Evolutionary conservation across 306 rosid genomes (phyloP), one percentile per base, ranked within the genome.

Genomic region (Astragalus glycyphyllos): DNA sequence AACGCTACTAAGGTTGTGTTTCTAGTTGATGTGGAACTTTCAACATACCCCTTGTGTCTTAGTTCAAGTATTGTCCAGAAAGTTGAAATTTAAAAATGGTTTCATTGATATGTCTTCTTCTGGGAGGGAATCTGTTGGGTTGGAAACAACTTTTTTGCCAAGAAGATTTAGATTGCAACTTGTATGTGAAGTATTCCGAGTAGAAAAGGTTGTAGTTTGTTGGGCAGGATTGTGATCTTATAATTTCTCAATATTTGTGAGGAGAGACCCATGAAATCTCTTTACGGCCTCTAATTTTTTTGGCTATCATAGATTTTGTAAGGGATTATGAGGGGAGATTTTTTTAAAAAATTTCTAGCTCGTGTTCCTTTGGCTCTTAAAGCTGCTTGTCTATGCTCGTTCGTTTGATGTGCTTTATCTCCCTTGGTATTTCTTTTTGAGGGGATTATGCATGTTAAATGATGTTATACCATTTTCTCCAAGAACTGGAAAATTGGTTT

Each of bases 381-480:
- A 62, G 49, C 42, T 69, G 40, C 59, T 55, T 5, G 41, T 61
- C 45, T 78, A 55, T 34, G 67, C 59, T 69, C 3, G 17, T 16
- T 59, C 57, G 46, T 42, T 20, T 29, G 41, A 32, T 50, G 64
- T 69, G 51, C 23, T 62, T 49, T 61, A 12, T 63, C n/a, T 4
- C 40, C 13, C n/a, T 64, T 15, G 58, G n/a, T 47, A 69, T 47
- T 70, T 64, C 58, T 40, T 11, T 54, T 48, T 63, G 47, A 29
- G 53, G 37, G 68, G 41, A 65, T 76, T 42, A 65, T 58, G 40
- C 54, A 9, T 58, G 38, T 61, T 49, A 71, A 65, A 54, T 42
- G 46, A 29, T 75, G 49, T 12, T 61, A 20, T 72, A 47, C 35
- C 14, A 17, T 41, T 65, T 61, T 29, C 40, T 15, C 41, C 6